Evolutionary conservation across 495 filamentous ascomycete genomes (phyloP), one percentile per base, ranked within the genome.

Genomic region (Aspergillus affinis): DNA sequence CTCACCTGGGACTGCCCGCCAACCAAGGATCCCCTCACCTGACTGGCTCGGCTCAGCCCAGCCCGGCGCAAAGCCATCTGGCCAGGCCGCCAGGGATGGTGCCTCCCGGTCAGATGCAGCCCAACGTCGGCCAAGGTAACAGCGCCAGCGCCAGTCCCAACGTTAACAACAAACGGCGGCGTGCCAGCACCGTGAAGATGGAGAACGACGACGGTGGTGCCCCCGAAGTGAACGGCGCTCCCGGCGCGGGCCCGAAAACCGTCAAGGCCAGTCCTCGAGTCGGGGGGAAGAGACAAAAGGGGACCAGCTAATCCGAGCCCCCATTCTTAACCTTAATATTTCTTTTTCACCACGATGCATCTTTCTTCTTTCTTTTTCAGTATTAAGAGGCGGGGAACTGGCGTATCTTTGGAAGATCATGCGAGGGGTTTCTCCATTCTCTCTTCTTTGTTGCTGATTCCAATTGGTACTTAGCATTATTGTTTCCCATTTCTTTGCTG

Each of bases 81-180:
- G 64, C 69, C 26, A 73, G 73, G 15, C 75, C 76, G 21, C 74
- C 78, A 9, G 82, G 82, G 27, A 93, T 96, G 86, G 80, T 85
- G 32, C 88, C 90, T 61, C 88, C 86, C 58, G 90, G 86, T 64
- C 87, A 90, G 70, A 79, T 81, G 48, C 83, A 79, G 58, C 80
- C 73, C n/a, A 74, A 71, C 55, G 69, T 78, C 59, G 88, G 82
- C n/a, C 86, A 87, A 61, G 88, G 82, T 0, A 85, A 86, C 3
- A 93, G 89, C 64, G 88, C 90, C 7, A 95, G 90, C 68, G 93
- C 92, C 4, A 95, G 91, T 55, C 92, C 92, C 10, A 89, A 88
- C 56, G 85, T 87, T 32, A 86, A 82, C 50, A 89, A 87, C 68
- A 93, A 94, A 75, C 85, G 91, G 59, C 81, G 92, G 57, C 78